Evolutionary conservation across 352 stramenopile species (phyloP), one percentile per base, ranked within the genome.

Genomic region (Thalassiosira sp.): DNA sequence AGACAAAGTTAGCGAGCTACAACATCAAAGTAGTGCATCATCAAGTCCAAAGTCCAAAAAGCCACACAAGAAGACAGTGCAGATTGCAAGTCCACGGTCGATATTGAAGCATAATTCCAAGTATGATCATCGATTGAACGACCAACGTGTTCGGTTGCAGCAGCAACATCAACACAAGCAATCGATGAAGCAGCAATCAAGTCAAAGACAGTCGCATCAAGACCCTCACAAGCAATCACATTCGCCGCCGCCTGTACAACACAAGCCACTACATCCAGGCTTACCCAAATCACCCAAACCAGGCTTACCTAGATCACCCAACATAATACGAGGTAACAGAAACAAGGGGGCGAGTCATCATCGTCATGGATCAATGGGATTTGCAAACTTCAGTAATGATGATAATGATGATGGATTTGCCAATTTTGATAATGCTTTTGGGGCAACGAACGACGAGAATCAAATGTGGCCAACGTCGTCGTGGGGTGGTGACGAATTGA

Each of bases 31-130:
- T 28, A 33, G 52, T 37, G 10, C 31, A 6, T n/a, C 28, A 15
- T 6, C 20, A 10, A 18, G 7, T 40, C 24, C 49, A 25, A 57
- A 57, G 49, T 40, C 22, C 49, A 28, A 28, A 11, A 1, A 5
- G 27, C 11, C 13, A 3, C 27, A 42, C 20, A 72, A 10, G 51
- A 63, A 73, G 54, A 43, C 64, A 31, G 37, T 65, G n/a, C 18
- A 42, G 20, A 57, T 62, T 33, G 35, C 54, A 28, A 37, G 28
- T 10, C 40, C 54, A 18, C 16, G 37, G 25, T 49, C 24, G 31
- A 54, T 61, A 65, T 65, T 57, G 28, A 54, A 73, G 43, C 51
- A 6, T 3, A 73, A 35, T 0, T 42, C 27, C 40, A 57, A 45
- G 31, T 40, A 72, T 53, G 22, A 72, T 31, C 33, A 40, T 24